A percentile compares a stretch with the other conserved stretches of the same genome.
phyloP scores from a whole-genome alignment of 306 rosid genomes.

The Canavalia gladiata region DNA sequence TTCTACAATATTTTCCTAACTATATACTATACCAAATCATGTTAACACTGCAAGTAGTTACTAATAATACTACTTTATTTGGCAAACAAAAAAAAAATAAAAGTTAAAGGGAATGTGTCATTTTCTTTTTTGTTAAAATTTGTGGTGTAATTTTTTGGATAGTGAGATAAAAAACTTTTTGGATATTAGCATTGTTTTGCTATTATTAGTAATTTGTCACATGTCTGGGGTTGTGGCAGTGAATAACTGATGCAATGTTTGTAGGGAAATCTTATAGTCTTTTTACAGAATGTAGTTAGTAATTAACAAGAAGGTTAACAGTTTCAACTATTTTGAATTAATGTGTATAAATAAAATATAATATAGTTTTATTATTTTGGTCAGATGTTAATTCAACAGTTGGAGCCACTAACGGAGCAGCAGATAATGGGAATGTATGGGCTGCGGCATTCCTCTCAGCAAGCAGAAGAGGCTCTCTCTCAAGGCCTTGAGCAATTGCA shows the following conservation, averaged over 20 bases:
- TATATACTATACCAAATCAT: too few relatives aligned
- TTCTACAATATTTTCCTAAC: too few relatives aligned
- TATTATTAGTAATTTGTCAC: constrained; percentile 23
- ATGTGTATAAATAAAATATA: too few relatives aligned
- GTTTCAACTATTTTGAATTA: background rate
- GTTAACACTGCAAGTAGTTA: too few relatives aligned
- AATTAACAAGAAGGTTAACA: background rate
- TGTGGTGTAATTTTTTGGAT: constrained; percentile 12
- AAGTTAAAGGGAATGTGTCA: background rate
- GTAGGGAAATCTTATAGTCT: background rate
- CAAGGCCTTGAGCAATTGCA: constrained; percentile 94
- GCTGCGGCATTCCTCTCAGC: constrained; percentile 74
- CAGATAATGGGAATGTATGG: constrained; percentile 81
- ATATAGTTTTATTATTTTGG: background rate
- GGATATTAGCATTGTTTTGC: constrained; percentile 23
- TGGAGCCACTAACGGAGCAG: constrained; percentile 88
- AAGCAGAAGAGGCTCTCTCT: constrained; percentile 88
- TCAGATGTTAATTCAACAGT: constrained; percentile 79
- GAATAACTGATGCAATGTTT: constrained; percentile 21
- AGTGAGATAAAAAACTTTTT: constrained; percentile 20
- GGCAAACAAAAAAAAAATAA: background rate
- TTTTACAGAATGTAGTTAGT: background rate
- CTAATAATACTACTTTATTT: constrained; percentile 1
- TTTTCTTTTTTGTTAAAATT: constrained; percentile 25
- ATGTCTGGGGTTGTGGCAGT: constrained; percentile 20